Evolutionary conservation across 1,284 basidiomycete genomes (phyloP), one percentile per base, ranked within the genome.

Genomic region (Sporisorium sorghi): DNA sequence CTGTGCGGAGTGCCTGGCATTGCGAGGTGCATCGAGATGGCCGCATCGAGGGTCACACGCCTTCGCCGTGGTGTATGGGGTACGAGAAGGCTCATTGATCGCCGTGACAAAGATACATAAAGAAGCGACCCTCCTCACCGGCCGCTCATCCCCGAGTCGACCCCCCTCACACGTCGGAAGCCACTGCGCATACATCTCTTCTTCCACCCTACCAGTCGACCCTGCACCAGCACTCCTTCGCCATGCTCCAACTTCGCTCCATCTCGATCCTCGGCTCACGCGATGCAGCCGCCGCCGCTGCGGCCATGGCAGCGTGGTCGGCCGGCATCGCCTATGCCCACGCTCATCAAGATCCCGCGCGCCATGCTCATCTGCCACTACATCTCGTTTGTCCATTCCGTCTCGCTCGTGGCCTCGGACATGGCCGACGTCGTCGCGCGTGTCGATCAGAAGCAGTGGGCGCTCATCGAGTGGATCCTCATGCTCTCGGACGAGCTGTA

Each of bases 321-420:
- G 65, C 58, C n/a, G 58, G 58, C 3, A 61, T 61, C 44, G 58
- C 54, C 43, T 68, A 61, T n/a, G 65, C 65, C 66, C 6, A 19
- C 55, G 17, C 42, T 53, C 11, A 58, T 63, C 48, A 98, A 98
- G 73, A 73, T 83, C n/a, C 59, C 59, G 32, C 49, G 59, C 9
- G 17, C 42, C 30, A 39, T 69, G 15, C 23, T 63, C 55, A 69
- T 58, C 50, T 55, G 51, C 42, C 43, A 58, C 44, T 69, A 69
- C 56, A 49, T 65, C 19, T 33, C 44, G 1, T 69, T 58, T 30
- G 46, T 49, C 8, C 55, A 62, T 26, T 23, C 24, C 3, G 49
- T 35, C 12, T 44, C 54, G 26, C 12, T 54, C 5, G 19, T 30
- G 5, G 48, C 60, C 1, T 24, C 50, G 26, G 35, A 56, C 37